These are phyloP conservation scores for Aspergillus cavernicola DNA, from an alignment of 495 filamentous ascomycete species.

Conservation along the genomic window DNA sequence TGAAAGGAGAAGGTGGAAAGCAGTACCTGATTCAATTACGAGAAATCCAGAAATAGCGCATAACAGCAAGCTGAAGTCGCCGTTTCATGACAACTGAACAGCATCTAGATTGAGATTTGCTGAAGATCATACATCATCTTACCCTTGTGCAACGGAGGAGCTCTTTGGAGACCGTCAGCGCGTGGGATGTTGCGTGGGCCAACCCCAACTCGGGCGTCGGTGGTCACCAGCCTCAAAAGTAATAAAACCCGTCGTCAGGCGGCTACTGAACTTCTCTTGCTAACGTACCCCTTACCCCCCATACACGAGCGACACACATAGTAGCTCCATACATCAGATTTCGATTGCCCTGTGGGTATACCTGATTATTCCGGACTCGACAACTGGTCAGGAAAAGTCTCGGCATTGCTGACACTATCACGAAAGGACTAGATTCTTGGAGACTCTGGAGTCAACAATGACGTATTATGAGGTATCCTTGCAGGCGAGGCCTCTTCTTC, in stretches of 20 bases:
- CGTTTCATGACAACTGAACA: conserved; percentile 14
- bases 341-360: conserved; percentile 16
- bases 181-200: conserved; percentile 21
- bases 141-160: conserved; percentile 17
- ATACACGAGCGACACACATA: conserved; percentile 7
- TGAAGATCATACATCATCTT: conserved; percentile 19
- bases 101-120: conserved; percentile 13
- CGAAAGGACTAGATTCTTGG: conserved; percentile 12
- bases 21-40: conserved; percentile 9
- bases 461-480: conserved; percentile 27
- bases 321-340: conserved; percentile 10
- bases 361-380: conserved; percentile 12
- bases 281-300: conserved; percentile 2
- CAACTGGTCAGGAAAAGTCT: conserved; percentile 18
- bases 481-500: conserved; percentile 16
- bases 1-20: not conserved
- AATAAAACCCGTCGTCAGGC: conserved; percentile 15
- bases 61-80: conserved; percentile 6
- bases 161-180: conserved; percentile 8
- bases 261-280: conserved; percentile 1
- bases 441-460: conserved; percentile 20
- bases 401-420: conserved; percentile 15
- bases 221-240: conserved; percentile 22
- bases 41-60: conserved; percentile 18
- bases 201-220: conserved; percentile 16